Base-by-base conservation (phyloP, 345 rosid species). In the Brassica napus region DNA sequence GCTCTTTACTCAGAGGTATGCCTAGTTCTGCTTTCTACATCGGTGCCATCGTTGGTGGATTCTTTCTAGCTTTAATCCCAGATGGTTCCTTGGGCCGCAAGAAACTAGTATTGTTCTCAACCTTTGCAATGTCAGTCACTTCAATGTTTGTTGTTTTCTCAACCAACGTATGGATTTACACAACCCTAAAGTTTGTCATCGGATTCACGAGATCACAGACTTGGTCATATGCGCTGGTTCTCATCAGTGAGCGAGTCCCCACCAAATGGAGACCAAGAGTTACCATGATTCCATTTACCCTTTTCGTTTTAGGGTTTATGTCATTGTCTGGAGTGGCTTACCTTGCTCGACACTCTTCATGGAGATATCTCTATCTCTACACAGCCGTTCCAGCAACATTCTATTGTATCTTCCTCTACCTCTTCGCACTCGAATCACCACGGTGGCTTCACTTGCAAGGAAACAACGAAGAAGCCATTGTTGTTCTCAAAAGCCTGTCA, bases 81-180 rank as follows among this genome's bases (percentile, higher is more conserved):
- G 93, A 91, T 65, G 81, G 88, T 11, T 75, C 81, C 8, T 84
- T 88, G 5, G 97, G 93, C 9, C 91, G 97, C 78, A 89, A 89
- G 80, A 91, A 86, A 31, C 68, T 87, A 79, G 84, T 91, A 28
- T 6, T 87, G 3, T 67, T 81, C 37, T 83, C 89, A 0, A 85
- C 87, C 21, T 34, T 88, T 2, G 63, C 75, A 60, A 88, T 85
- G 90, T 85, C 87, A 8, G 0, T 86, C n/a, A 76, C 89, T 58
- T 65, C 83, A 11, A 55, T 83, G 3, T 26, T 79, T 5, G 83
- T 88, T 3, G 26, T 49, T 21, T 80, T 91, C 60, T 78, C 92
- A 60, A 65, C 82, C 39, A 85, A 84, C 23, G 14, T 88, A 1
- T 88, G 87, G 88, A 71, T 83, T 16, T 87, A 88, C 69, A 74